These are phyloP conservation scores for Thraustochytrium striatum DNA, from an alignment of 352 stramenopile genomes.

Conservation along the genomic window DNA sequence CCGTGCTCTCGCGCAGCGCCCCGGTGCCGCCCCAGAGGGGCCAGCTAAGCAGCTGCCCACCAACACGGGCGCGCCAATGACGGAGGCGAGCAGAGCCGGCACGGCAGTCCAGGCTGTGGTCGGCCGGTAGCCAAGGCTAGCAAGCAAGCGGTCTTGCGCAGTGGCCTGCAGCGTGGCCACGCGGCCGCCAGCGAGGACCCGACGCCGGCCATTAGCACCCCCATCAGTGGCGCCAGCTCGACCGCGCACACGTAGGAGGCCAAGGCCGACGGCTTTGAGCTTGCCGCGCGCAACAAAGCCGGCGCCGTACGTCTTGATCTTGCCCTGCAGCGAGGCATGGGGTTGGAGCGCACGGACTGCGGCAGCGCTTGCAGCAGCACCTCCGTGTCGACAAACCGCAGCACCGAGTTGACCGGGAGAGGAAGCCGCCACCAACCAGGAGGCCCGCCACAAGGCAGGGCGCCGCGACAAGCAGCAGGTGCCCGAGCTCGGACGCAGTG, in stretches of 20 bases:
- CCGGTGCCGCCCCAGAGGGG: background rate
- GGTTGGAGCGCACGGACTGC: background rate
- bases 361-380: background rate
- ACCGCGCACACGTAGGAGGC: background rate
- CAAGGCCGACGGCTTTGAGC: background rate
- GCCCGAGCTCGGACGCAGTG: background rate
- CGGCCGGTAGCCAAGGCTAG: background rate
- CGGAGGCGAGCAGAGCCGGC: background rate
- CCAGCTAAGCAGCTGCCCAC: background rate
- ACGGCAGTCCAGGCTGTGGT: background rate
- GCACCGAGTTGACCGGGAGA: background rate
- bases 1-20: background rate
- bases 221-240: background rate
- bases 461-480: background rate
- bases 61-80: background rate
- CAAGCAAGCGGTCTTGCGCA: background rate
- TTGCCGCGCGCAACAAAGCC: too few species aligned
- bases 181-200: background rate
- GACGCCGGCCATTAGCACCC: background rate
- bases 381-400: background rate
- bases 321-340: too few species aligned
- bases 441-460: background rate
- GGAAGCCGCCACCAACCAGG: background rate
- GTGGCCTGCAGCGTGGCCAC: background rate
- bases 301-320: too few species aligned